A percentile compares a stretch with the other conserved stretches of the same genome.
Conservation (phyloP, 805 yeast species). For the Candida mattraensis region DNA sequence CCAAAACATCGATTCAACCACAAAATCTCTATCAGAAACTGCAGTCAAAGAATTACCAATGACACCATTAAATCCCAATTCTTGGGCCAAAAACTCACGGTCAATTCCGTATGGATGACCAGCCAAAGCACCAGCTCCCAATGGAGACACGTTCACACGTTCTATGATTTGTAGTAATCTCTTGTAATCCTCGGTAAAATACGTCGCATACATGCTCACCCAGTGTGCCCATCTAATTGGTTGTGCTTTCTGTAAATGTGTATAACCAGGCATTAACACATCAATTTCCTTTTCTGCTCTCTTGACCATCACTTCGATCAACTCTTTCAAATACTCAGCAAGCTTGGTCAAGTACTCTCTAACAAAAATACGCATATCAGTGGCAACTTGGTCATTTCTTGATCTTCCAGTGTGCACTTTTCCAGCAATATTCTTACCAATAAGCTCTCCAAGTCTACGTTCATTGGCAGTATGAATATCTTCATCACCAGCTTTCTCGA, state of each 20-base stretch:
- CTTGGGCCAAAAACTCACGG: conserved; percentile 81
- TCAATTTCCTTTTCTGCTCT: conserved; percentile 88
- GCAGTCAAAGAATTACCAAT: conserved; percentile 97
- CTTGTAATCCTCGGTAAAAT: conserved; percentile 85
- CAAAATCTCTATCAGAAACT: conserved; percentile 96
- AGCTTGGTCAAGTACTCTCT: conserved; percentile 73
- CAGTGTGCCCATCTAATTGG: conserved; percentile 99
- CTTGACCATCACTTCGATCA: conserved; percentile 64
- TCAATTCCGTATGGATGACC: conserved; percentile 99
- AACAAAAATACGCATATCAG: conserved; percentile 96
- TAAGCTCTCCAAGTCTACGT: conserved; percentile 93
- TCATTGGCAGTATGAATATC: conserved; percentile 99
- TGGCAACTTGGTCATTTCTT: conserved; percentile 97
- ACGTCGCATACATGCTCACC: conserved; percentile 93
- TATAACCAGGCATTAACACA: conserved; percentile 97
- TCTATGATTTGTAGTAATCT: conserved; percentile 77
- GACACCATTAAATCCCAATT: conserved; percentile 76
- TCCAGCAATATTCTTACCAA: conserved; percentile 92
- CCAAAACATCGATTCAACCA: conserved; percentile 96
- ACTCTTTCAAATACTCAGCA: conserved; percentile 51
- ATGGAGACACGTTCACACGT: conserved; percentile 85
- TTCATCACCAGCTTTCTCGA: conserved; percentile 86
- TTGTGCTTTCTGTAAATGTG: conserved; percentile 97
- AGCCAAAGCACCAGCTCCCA: conserved; percentile 97
- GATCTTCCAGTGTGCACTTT: conserved; percentile 99